These are phyloP conservation scores for Kitagawia praeruptora DNA, from an alignment of 129 eudicot genomes.

Conservation along the genomic window DNA sequence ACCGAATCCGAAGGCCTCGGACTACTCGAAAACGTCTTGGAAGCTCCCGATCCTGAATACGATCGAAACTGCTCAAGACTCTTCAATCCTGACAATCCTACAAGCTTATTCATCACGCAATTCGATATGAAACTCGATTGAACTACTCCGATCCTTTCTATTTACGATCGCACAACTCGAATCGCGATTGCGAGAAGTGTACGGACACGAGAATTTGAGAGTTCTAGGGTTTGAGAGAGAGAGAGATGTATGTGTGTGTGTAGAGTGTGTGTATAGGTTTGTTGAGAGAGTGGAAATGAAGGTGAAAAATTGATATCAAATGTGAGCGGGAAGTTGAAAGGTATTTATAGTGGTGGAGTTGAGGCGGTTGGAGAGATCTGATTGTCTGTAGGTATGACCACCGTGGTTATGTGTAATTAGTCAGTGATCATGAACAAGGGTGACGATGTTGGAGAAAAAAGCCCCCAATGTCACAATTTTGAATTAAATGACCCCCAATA, in stretches of 20 bases:
- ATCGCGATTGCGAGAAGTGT: background rate
- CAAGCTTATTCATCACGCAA: conserved; percentile 49
- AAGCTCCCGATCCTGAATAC: conserved; percentile 37
- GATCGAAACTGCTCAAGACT: conserved; percentile 63
- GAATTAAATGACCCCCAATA: too few species aligned
- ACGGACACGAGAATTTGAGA: background rate
- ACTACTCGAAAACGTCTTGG: conserved; percentile 27
- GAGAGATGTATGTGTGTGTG: background rate
- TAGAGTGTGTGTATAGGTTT: background rate
- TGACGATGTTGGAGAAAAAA: too few species aligned
- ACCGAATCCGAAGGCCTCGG: conserved; percentile 26
- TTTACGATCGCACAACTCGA: background rate
- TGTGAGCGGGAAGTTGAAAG: background rate
- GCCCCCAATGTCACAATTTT: too few species aligned
- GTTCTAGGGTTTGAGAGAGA: background rate
- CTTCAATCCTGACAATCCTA: conserved; percentile 59
- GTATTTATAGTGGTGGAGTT: background rate
- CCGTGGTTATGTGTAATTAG: background rate
- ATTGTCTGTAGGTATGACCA: background rate
- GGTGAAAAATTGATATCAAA: background rate
- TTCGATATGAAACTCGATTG: conserved; percentile 2
- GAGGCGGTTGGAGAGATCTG: background rate
- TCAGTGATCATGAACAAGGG: too few species aligned
- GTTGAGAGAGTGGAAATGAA: background rate
- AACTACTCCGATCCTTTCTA: background rate